Conservation (phyloP, 148 eudicot genomes). For the Vaccinium darrowii region DNA sequence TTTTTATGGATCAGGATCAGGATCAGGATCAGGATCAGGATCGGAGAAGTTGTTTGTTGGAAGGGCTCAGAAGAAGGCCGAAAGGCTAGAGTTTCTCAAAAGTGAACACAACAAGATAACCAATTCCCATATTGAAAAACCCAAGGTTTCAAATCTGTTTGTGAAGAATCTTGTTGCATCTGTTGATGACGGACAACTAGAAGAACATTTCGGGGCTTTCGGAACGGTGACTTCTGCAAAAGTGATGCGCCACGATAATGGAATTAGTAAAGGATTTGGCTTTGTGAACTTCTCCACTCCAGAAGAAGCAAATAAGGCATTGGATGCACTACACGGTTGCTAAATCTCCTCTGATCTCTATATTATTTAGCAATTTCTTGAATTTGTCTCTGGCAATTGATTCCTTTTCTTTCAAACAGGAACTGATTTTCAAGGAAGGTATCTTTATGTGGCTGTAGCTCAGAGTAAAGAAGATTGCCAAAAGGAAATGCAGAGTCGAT, state of each 20-base stretch:
- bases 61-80: constrained; percentile 42
- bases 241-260: constrained; percentile 34
- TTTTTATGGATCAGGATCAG: constrained; percentile 35
- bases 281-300: constrained; percentile 45
- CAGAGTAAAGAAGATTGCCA: constrained; percentile 26
- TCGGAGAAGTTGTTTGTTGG: constrained; percentile 42
- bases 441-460: constrained; percentile 31
- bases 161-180: constrained; percentile 35
- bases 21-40: constrained; percentile 51
- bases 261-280: constrained; percentile 42
- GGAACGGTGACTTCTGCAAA: constrained; percentile 42
- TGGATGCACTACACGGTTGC: constrained; percentile 30
- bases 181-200: constrained; percentile 31
- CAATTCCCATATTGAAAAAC: constrained; percentile 5
- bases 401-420: constrained; percentile 22
- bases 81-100: constrained; percentile 28
- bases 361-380: neutral
- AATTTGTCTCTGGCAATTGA: neutral
- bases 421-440: constrained; percentile 22
- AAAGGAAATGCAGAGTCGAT: neutral
- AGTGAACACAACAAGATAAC: neutral
- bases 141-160: constrained; percentile 32
- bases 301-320: constrained; percentile 41
- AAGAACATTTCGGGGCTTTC: constrained; percentile 28
- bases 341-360: neutral